Conservation (phyloP, 1,284 basidiomycete genomes). For the Pisolithus thermaeus region DNA sequence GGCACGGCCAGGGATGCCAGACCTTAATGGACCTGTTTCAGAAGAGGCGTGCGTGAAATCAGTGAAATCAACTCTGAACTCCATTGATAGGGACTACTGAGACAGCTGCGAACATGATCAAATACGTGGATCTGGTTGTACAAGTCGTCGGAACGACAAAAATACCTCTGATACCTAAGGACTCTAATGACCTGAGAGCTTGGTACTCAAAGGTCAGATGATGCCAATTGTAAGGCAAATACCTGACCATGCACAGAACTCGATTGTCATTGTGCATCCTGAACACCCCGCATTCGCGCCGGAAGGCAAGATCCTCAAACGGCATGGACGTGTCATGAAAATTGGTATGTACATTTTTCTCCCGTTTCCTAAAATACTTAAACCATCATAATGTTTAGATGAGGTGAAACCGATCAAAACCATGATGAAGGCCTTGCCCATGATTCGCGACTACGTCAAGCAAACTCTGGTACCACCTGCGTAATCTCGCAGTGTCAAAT, state of each 20-base stretch:
- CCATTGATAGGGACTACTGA: slow-evolving; percentile 5
- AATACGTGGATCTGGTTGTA: slow-evolving; percentile 61
- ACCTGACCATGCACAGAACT: slow-evolving; percentile 40
- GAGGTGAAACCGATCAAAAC: slow-evolving; percentile 58
- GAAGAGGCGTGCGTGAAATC: slow-evolving; percentile 48
- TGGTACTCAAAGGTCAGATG: slow-evolving; percentile 61
- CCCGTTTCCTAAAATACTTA: not conserved
- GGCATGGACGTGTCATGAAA: slow-evolving; percentile 53
- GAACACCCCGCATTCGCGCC: slow-evolving; percentile 48
- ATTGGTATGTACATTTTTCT: slow-evolving; percentile 39
- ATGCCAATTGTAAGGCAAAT: not conserved
- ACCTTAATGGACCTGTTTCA: slow-evolving; percentile 72
- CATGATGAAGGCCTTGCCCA: slow-evolving; percentile 54
- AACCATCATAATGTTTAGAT: slow-evolving; percentile 32
- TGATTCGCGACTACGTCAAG: slow-evolving; percentile 49
- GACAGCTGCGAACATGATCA: slow-evolving; percentile 48
- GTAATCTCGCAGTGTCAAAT: not conserved
- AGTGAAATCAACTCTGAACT: not conserved
- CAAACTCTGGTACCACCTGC: slow-evolving; percentile 14
- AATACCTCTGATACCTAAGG: slow-evolving; percentile 49
- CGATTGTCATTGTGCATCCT: slow-evolving; percentile 57
- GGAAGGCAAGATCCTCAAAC: slow-evolving; percentile 47
- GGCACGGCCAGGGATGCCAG: slow-evolving; percentile 79
- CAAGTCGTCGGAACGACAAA: slow-evolving; percentile 71
- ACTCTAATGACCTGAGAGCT: slow-evolving; percentile 42